Conservation (phyloP, 2,329 filamentous ascomycete species). For the Neospermospora avenae region DNA sequence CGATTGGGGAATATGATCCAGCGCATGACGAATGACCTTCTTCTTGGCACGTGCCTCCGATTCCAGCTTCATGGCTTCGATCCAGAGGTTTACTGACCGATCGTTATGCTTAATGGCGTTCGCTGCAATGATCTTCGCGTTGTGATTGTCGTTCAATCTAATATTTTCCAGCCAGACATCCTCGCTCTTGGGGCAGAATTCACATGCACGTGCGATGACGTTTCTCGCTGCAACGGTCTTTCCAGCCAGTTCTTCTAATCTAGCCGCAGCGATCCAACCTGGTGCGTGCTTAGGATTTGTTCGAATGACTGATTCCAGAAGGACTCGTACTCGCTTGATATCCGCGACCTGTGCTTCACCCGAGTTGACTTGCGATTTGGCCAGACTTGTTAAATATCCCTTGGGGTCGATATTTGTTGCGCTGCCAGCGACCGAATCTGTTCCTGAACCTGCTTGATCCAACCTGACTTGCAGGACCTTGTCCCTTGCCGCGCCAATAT, state of each 20-base stretch:
- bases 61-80: constrained; percentile 92
- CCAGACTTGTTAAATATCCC: constrained; percentile 90
- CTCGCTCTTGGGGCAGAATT: constrained; percentile 89
- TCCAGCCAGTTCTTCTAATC: constrained; percentile 88
- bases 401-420: constrained; percentile 91
- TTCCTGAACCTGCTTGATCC: constrained; percentile 74
- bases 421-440: constrained; percentile 69
- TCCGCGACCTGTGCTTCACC: constrained; percentile 86
- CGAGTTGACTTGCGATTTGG: constrained; percentile 75
- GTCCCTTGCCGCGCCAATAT: constrained; percentile 93
- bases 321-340: constrained; percentile 85
- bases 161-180: constrained; percentile 97
- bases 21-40: constrained; percentile 83
- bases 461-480: constrained; percentile 93
- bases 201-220: constrained; percentile 82
- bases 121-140: constrained; percentile 92
- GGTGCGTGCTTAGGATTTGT: constrained; percentile 94
- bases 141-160: constrained; percentile 83
- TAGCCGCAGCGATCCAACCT: constrained; percentile 92
- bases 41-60: constrained; percentile 81
- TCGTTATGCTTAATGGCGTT: constrained; percentile 91
- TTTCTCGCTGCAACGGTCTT: constrained; percentile 87
- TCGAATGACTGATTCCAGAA: constrained; percentile 95
- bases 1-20: constrained; percentile 90
- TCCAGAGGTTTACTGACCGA: constrained; percentile 84